Percentiles rank a stretch among this genome's conserved stretches.
Conservation (phyloP, 805 yeast species). For the Komagataella ulmi region DNA sequence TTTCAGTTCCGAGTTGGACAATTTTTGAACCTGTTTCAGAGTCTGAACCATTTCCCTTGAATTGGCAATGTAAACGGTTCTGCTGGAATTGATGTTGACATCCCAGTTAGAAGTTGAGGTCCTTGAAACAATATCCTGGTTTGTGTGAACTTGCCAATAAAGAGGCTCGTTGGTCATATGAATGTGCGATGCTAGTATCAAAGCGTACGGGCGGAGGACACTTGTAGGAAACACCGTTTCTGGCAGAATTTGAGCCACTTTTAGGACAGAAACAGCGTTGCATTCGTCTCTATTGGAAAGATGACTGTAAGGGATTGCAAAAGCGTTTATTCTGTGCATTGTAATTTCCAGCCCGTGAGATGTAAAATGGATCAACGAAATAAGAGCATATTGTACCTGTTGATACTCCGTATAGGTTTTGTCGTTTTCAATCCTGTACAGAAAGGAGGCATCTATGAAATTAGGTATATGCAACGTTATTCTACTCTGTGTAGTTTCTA, state of each 20-base stretch:
- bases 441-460: background rate
- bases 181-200: background rate
- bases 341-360: background rate
- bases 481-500: background rate
- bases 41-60: background rate
- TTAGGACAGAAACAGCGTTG: background rate
- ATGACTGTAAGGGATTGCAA: background rate
- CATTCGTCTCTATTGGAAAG: background rate
- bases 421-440: background rate
- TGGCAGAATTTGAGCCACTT: background rate
- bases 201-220: background rate
- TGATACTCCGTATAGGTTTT: background rate
- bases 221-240: background rate
- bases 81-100: background rate
- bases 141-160: background rate
- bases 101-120: background rate
- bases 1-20: background rate
- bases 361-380: background rate
- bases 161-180: background rate
- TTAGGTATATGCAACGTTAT: slow-evolving; percentile 1
- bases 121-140: background rate
- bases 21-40: background rate
- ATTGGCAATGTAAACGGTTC: background rate
- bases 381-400: background rate
- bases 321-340: background rate